Base-by-base conservation (phyloP, 768 basidiomycete genomes). In the Amanita pallidorosea region DNA sequence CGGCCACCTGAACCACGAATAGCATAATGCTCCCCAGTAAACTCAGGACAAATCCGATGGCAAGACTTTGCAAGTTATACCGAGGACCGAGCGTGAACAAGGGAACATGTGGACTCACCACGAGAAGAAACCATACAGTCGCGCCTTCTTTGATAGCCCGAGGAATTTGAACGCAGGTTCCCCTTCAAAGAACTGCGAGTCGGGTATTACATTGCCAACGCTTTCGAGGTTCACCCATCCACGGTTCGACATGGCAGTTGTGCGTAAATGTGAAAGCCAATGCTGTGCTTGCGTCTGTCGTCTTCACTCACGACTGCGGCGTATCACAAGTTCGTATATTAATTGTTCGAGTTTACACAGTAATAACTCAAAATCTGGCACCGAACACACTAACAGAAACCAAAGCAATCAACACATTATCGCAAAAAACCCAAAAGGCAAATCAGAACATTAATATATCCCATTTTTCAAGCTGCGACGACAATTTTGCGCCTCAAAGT, bases 171-270 rank as follows among this genome's bases (percentile, higher is more conserved):
- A 95, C 6, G 92, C 90, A 11, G 90, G 85, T 59, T 92, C 88
- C 23, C 89, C 85, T 67, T 94, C 88, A 54, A 91, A 91, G 68
- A 86, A 85, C 55, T 85, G 81, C 35, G 77, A 83, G 60, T 91
- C 88, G 5, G 88, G 83, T 34, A 88, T 75, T 45, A 73, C 65
- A 48, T 69, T 71, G 8, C 70, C 71, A 13, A 77, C 84, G 4
- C 83, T 60, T 58, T 90, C 88, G 60, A 92, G 80, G 61, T 92
- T 91, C 63, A 90, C 77, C 88, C 88, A 92, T 58, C 88, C 88
- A 70, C 83, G 86, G 57, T 71, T 74, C 45, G 77, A 68, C 71
- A 78, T 79, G 40, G 22, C 20, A 20, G 45, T 34, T 47, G 45
- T 11, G 25, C 43, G 50, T 46, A 41, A 46, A 45, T 35, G 37